Percentiles rank a stretch among this genome's conserved stretches.
phyloP scores from a whole-genome alignment of 768 basidiomycete species.

The Hygrocybe punicea region DNA sequence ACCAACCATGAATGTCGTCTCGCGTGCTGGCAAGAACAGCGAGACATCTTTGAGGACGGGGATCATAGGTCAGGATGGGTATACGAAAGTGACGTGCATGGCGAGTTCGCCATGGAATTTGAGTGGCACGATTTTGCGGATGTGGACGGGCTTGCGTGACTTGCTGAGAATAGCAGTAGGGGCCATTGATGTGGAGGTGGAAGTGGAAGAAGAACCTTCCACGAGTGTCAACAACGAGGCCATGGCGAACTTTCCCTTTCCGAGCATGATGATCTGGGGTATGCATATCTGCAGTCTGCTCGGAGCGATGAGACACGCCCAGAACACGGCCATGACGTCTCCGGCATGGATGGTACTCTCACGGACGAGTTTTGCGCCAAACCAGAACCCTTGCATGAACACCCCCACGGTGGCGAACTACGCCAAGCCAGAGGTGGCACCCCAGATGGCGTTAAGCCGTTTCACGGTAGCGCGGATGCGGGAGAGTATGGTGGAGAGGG shows the following conservation, averaged over 20 bases:
- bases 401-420: conserved; percentile 87
- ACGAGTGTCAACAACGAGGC: conserved; percentile 62
- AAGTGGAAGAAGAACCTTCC: conserved; percentile 28
- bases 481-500: conserved; percentile 44
- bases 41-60: conserved; percentile 64
- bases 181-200: conserved; percentile 5
- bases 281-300: conserved; percentile 84
- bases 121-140: conserved; percentile 65
- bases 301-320: conserved; percentile 91
- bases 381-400: conserved; percentile 98
- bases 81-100: conserved; percentile 76
- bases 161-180: no score
- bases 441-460: conserved; percentile 71
- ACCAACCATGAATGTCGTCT: conserved; percentile 92
- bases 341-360: conserved; percentile 65
- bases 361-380: conserved; percentile 82
- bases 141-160: conserved; percentile 15
- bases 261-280: conserved; percentile 71
- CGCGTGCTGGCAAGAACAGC: conserved; percentile 67
- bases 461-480: conserved; percentile 46
- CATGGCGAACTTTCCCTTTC: conserved; percentile 83
- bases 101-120: conserved; percentile 71
- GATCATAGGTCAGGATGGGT: conserved; percentile 72
- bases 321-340: conserved; percentile 92
- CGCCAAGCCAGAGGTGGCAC: conserved; percentile 56